These are phyloP conservation scores for Calonectria montana DNA, from an alignment of 2,329 filamentous ascomycete genomes.

Conservation along the genomic window DNA sequence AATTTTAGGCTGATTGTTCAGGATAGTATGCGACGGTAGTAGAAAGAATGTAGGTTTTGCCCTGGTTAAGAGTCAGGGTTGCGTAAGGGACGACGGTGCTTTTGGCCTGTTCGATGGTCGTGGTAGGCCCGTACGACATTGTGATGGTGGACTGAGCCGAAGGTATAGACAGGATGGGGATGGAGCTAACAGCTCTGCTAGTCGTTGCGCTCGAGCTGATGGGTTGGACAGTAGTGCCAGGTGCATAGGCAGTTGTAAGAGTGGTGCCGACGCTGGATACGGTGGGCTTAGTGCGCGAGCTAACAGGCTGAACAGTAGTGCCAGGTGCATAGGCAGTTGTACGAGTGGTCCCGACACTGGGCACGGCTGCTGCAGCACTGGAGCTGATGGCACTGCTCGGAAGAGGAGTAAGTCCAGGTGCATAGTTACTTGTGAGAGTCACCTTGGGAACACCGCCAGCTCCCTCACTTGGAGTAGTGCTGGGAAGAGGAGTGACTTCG, in stretches of 20 bases:
- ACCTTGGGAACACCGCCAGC: background rate
- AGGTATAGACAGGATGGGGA: background rate
- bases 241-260: background rate
- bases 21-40: background rate
- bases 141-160: background rate
- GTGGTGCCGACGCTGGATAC: background rate
- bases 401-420: background rate
- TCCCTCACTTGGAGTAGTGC: background rate
- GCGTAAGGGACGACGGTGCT: background rate
- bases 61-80: background rate
- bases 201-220: background rate
- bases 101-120: background rate
- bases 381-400: background rate
- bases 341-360: background rate
- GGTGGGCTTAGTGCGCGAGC: background rate
- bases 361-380: background rate
- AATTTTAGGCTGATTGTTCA: background rate
- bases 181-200: background rate
- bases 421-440: background rate
- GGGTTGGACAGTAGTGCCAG: background rate
- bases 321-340: background rate
- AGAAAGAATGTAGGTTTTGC: background rate
- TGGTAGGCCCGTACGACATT: background rate
- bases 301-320: background rate
- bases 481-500: background rate